A percentile compares a stretch with the other conserved stretches of the same genome.
Evolutionary conservation across 257 asterid species (phyloP).

Genomic region (Lycium barbarum): DNA sequence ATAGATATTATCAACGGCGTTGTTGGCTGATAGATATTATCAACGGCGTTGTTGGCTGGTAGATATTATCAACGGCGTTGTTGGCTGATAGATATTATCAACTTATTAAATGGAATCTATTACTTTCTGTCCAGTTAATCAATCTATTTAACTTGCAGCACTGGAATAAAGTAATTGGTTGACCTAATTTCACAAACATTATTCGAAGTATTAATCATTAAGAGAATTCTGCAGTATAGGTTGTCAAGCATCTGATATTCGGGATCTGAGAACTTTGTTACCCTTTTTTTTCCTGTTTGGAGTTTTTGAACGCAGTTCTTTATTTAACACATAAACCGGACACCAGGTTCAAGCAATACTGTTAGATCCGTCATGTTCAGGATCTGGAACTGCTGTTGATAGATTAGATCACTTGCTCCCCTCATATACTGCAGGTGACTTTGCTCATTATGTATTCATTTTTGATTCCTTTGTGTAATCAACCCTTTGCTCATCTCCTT

Average conservation of each 20-base stretch:
- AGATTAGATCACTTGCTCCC: constrained; percentile 95
- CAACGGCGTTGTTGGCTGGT: neutral
- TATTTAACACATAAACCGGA: constrained; percentile 4
- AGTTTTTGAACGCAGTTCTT: neutral
- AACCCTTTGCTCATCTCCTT: neutral
- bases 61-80: neutral
- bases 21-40: neutral
- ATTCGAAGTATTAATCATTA: neutral
- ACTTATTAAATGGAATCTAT: constrained; percentile 3
- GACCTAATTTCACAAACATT: neutral
- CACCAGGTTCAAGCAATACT: constrained; percentile 84
- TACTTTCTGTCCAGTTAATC: neutral
- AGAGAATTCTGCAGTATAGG: neutral
- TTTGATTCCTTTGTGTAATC: neutral
- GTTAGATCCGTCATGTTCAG: constrained; percentile 96
- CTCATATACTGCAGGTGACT: constrained; percentile 69
- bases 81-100: neutral
- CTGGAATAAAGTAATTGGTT: neutral
- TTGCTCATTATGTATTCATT: neutral
- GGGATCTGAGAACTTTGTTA: neutral
- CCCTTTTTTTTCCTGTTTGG: neutral
- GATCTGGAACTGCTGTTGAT: constrained; percentile 87
- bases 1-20: neutral
- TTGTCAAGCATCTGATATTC: neutral
- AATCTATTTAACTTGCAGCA: constrained; percentile 6